phyloP scores from a whole-genome alignment of 169 alveolate species.

The Plasmodium inui region DNA sequence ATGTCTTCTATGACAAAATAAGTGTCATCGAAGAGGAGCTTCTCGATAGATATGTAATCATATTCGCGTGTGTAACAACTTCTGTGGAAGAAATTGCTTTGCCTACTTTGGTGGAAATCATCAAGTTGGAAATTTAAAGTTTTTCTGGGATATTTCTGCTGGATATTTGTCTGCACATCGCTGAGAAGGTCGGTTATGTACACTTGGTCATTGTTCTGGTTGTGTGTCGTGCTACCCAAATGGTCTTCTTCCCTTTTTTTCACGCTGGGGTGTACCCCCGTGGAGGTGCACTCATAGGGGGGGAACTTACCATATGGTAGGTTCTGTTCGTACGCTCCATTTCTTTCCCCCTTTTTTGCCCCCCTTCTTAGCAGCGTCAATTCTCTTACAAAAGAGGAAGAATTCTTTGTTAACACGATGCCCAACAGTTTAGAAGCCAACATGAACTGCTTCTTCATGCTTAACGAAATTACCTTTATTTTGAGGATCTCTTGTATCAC shows the following conservation, averaged over 20 bases:
- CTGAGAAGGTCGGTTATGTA: constrained; percentile 1
- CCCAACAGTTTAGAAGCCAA: constrained; percentile 59
- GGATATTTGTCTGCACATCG: not conserved
- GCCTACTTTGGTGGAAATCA: constrained; percentile 49
- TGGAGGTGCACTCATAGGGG: not conserved
- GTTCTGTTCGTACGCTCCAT: not conserved
- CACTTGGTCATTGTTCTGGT: not conserved
- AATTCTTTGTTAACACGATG: constrained; percentile 47
- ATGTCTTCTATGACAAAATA: constrained; percentile 66
- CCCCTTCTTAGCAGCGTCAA: constrained; percentile 22
- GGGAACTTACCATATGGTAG: not conserved
- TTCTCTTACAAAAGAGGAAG: constrained; percentile 47
- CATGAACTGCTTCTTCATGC: constrained; percentile 46
- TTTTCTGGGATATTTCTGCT: not conserved
- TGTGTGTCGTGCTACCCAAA: not conserved
- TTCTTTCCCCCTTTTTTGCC: not conserved
- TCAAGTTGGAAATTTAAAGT: constrained; percentile 12
- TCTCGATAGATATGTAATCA: constrained; percentile 60
- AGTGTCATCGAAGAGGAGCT: constrained; percentile 59
- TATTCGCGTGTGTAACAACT: constrained; percentile 64
- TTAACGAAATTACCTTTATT: constrained; percentile 47
- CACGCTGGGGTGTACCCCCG: not conserved
- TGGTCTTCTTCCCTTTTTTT: not conserved
- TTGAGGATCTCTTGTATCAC: constrained; percentile 51
- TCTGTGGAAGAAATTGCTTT: constrained; percentile 20